Evolutionary conservation across 805 yeast species (phyloP).

Genomic region (Jamesozyma jinghongensis): DNA sequence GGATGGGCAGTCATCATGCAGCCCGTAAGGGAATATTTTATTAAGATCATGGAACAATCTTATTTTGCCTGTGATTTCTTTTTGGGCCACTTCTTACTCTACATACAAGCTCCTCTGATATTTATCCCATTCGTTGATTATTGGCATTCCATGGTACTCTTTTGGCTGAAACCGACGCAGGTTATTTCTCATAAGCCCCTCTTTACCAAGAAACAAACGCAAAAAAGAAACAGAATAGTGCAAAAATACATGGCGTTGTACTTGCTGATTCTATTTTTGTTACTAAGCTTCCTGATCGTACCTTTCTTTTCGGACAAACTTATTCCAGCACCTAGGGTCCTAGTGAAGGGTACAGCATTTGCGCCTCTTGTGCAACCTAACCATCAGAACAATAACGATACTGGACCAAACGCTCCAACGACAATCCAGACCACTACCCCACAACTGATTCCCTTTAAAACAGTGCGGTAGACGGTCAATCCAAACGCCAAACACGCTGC

Average conservation of each 20-base stretch:
- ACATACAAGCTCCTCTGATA: conserved; percentile 51
- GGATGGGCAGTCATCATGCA: conserved; percentile 56
- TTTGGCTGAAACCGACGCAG: conserved; percentile 57
- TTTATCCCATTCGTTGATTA: conserved; percentile 55
- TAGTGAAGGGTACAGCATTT: conserved; percentile 18
- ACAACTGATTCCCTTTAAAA: conserved; percentile 25
- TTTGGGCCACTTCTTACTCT: conserved; percentile 49
- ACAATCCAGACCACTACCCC: conserved; percentile 35
- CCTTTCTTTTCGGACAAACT: conserved; percentile 38
- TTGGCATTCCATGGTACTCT: conserved; percentile 56
- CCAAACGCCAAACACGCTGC: not conserved
- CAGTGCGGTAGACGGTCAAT: conserved; percentile 13
- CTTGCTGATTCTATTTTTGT: conserved; percentile 32
- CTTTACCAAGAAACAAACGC: conserved; percentile 32
- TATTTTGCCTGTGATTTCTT: conserved; percentile 57
- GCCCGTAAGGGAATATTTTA: conserved; percentile 53
- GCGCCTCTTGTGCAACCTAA: conserved; percentile 51
- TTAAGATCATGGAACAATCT: conserved; percentile 59
- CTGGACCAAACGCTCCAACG: conserved; percentile 48
- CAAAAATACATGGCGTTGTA: conserved; percentile 40
- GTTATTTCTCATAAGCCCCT: conserved; percentile 31
- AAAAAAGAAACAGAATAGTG: conserved; percentile 35
- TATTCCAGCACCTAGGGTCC: conserved; percentile 21
- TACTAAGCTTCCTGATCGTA: conserved; percentile 35
- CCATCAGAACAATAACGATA: conserved; percentile 54